These are phyloP conservation scores for Gillenia trifoliata DNA, from an alignment of 306 rosid genomes.

Conservation along the genomic window DNA sequence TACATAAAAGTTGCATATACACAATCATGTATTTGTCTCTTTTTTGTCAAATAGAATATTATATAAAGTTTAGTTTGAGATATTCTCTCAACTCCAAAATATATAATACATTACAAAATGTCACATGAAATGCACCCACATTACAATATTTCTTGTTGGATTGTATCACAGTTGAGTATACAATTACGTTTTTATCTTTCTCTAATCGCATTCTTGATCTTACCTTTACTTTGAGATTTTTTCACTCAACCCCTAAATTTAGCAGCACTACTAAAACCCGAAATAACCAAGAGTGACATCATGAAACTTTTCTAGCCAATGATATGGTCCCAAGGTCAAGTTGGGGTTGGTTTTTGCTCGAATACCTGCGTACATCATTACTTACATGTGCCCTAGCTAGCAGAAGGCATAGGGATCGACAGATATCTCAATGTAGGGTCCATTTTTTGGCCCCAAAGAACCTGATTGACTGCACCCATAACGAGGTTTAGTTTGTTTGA, in stretches of 20 bases:
- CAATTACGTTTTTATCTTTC: not conserved
- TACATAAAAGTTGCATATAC: not conserved
- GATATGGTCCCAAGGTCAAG: slow-evolving; percentile 13
- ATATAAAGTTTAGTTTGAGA: not conserved
- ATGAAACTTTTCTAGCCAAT: not conserved
- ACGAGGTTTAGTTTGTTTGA: slow-evolving; percentile 57
- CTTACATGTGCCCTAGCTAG: slow-evolving; percentile 26
- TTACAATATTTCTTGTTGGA: too few species aligned
- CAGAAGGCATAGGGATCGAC: slow-evolving; percentile 19
- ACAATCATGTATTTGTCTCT: not conserved
- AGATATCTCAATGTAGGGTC: slow-evolving; percentile 29
- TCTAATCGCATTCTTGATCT: not conserved
- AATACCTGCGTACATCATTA: slow-evolving; percentile 29
- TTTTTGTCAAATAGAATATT: too few species aligned
- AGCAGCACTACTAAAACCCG: not conserved
- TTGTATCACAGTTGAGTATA: not conserved
- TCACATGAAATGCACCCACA: too few species aligned
- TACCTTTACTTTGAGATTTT: not conserved
- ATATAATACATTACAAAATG: too few species aligned
- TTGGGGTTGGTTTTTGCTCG: slow-evolving; percentile 5
- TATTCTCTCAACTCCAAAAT: not conserved
- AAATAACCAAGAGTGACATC: slow-evolving; percentile 14
- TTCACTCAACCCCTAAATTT: not conserved
- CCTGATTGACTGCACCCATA: slow-evolving; percentile 53
- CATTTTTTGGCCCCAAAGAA: slow-evolving; percentile 21